These are phyloP conservation scores for Penicillium sp. DNA, from an alignment of 2,329 filamentous ascomycete species.

Conservation along the genomic window DNA sequence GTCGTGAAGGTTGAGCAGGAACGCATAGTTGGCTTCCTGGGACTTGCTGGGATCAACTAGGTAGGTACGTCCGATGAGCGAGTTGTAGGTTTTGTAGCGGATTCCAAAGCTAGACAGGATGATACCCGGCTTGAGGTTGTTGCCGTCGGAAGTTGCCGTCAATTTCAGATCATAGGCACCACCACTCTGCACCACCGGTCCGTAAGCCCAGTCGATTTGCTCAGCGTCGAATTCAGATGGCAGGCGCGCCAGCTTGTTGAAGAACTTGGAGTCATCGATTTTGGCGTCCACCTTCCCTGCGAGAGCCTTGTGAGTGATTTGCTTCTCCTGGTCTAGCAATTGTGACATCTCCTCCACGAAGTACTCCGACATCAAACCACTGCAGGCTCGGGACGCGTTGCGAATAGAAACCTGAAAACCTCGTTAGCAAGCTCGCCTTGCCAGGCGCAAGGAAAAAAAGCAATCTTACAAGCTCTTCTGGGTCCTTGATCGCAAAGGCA, in stretches of 20 bases:
- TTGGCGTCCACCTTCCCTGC: constrained; percentile 89
- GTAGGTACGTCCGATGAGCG: constrained; percentile 89
- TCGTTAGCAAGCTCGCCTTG: constrained; percentile 17
- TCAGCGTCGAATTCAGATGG: constrained; percentile 84
- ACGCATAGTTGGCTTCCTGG: constrained; percentile 92
- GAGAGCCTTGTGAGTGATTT: constrained; percentile 86
- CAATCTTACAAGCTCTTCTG: constrained; percentile 75
- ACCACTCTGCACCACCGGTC: constrained; percentile 90
- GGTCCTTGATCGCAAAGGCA: constrained; percentile 91
- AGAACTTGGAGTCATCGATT: constrained; percentile 92
- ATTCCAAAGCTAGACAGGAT: constrained; percentile 92
- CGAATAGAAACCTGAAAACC: constrained; percentile 76
- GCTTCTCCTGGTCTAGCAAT: constrained; percentile 94
- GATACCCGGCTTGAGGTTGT: constrained; percentile 85
- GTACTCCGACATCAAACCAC: constrained; percentile 92
- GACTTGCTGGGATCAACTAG: constrained; percentile 96
- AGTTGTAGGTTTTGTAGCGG: constrained; percentile 94
- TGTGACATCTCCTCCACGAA: constrained; percentile 98
- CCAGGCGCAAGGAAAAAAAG: constrained; percentile 12
- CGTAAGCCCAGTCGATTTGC: constrained; percentile 93
- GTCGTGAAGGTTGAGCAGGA: constrained; percentile 83
- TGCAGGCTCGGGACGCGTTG: constrained; percentile 91
- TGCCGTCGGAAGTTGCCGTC: constrained; percentile 77
- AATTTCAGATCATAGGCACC: constrained; percentile 93
- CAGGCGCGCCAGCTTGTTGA: constrained; percentile 81